Percentiles rank a stretch among this genome's conserved stretches.
Conservation (phyloP, 148 eudicot species). For the Limonium bicolor region DNA sequence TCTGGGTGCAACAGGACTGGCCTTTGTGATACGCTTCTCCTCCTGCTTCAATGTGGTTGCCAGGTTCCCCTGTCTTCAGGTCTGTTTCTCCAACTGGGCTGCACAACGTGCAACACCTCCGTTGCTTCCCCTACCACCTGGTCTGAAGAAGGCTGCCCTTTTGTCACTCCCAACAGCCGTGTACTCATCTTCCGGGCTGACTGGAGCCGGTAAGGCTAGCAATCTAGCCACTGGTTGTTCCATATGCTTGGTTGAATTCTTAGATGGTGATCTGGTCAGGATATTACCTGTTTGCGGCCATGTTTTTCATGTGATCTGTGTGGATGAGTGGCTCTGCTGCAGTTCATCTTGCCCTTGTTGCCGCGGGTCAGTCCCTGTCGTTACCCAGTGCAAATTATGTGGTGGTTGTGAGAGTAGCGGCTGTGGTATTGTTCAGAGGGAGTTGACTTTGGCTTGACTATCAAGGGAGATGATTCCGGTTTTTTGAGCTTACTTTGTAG, state of each 20-base stretch:
- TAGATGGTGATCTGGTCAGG: conserved; percentile 38
- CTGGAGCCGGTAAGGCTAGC: conserved; percentile 9
- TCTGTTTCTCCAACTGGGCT: conserved; percentile 15
- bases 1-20: conserved; percentile 44
- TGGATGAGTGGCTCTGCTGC: conserved; percentile 50
- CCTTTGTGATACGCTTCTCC: conserved; percentile 34
- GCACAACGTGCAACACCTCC: neutral
- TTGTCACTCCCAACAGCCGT: conserved; percentile 31
- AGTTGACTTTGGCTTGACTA: conserved; percentile 5
- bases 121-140: conserved; percentile 27
- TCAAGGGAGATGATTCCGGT: conserved; percentile 18
- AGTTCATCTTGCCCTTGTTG: conserved; percentile 73
- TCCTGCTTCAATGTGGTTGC: too few relatives aligned
- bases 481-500: too few relatives aligned
- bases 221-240: conserved; percentile 26
- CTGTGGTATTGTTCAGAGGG: conserved; percentile 9
- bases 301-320: conserved; percentile 43
- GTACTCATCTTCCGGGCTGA: conserved; percentile 10
- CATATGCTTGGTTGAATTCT: conserved; percentile 44
- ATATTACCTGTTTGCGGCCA: conserved; percentile 50
- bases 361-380: conserved; percentile 31
- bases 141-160: conserved; percentile 37
- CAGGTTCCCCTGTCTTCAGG: too few relatives aligned
- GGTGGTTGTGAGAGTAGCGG: conserved; percentile 17
- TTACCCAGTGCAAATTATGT: conserved; percentile 28